phyloP scores from a whole-genome alignment of 2,329 filamentous ascomycete species.

The Colletotrichum liaoningense region DNA sequence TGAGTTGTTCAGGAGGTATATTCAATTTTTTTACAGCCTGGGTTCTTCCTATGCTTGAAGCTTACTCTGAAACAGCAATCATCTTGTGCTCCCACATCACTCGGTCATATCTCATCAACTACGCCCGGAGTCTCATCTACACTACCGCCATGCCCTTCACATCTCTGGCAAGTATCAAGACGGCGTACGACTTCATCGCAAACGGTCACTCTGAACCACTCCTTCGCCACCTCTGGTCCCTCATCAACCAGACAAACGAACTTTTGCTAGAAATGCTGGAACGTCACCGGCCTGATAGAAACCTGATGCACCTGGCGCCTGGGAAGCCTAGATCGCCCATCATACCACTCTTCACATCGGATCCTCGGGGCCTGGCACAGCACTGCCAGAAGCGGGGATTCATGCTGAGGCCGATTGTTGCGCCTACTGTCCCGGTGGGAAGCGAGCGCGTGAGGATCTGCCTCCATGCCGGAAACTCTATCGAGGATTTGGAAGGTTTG shows the following conservation, averaged over 20 bases:
- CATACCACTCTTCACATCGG: slow-evolving; percentile 68
- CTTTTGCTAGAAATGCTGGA: slow-evolving; percentile 52
- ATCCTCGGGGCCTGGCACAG: slow-evolving; percentile 68
- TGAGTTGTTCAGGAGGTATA: slow-evolving; percentile 77
- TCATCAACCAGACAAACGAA: slow-evolving; percentile 58
- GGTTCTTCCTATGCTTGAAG: neutral
- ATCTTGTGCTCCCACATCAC: slow-evolving; percentile 71
- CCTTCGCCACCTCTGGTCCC: slow-evolving; percentile 52
- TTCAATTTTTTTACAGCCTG: slow-evolving; percentile 16
- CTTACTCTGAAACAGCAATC: slow-evolving; percentile 50
- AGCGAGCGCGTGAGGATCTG: slow-evolving; percentile 75
- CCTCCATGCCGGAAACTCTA: slow-evolving; percentile 74
- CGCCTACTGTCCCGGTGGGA: slow-evolving; percentile 74
- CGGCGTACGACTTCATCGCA: slow-evolving; percentile 67
- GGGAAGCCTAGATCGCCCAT: slow-evolving; percentile 68
- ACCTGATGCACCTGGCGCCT: slow-evolving; percentile 49
- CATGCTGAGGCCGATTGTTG: slow-evolving; percentile 73
- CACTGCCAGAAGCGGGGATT: slow-evolving; percentile 70
- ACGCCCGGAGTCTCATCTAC: slow-evolving; percentile 80
- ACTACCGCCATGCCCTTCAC: slow-evolving; percentile 76
- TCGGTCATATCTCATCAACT: slow-evolving; percentile 77
- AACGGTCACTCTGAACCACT: slow-evolving; percentile 57
- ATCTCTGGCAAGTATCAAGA: slow-evolving; percentile 67
- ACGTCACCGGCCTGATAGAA: slow-evolving; percentile 27
- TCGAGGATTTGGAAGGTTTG: slow-evolving; percentile 66